phyloP scores from a whole-genome alignment of 495 filamentous ascomycete species.

The Aspergillus wentii region DNA sequence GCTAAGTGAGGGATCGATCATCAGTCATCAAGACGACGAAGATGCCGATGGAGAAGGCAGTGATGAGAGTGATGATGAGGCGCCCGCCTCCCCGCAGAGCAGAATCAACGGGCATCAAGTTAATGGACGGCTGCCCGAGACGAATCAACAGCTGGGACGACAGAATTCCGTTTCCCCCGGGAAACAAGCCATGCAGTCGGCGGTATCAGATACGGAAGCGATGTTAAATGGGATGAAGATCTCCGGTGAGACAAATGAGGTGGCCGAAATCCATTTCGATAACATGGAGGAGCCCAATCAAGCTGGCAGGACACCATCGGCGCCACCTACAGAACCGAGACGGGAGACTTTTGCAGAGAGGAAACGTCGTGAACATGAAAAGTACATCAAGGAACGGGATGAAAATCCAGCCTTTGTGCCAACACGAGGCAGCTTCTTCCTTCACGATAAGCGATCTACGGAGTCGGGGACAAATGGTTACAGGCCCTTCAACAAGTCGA shows the following conservation, averaged over 20 bases:
- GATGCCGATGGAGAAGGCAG: constrained; percentile 70
- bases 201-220: constrained; percentile 69
- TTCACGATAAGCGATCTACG: constrained; percentile 85
- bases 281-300: constrained; percentile 39
- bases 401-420: constrained; percentile 92
- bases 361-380: constrained; percentile 81
- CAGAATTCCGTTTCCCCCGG: constrained; percentile 20
- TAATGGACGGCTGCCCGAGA: constrained; percentile 30
- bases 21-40: constrained; percentile 69
- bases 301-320: constrained; percentile 30
- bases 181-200: constrained; percentile 25
- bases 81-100: constrained; percentile 38
- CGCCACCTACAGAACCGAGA: constrained; percentile 34
- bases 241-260: constrained; percentile 48
- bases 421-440: constrained; percentile 91
- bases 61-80: constrained; percentile 67
- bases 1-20: constrained; percentile 71
- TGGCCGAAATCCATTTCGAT: constrained; percentile 63
- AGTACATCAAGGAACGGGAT: constrained; percentile 80
- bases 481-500: constrained; percentile 35
- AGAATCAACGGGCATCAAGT: constrained; percentile 31
- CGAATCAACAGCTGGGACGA: constrained; percentile 20
- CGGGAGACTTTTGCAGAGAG: constrained; percentile 55
- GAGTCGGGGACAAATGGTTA: constrained; percentile 62
- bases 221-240: constrained; percentile 84